These are phyloP conservation scores for Cladophialophora exuberans DNA, from an alignment of 2,329 filamentous ascomycete species.

Conservation along the genomic window DNA sequence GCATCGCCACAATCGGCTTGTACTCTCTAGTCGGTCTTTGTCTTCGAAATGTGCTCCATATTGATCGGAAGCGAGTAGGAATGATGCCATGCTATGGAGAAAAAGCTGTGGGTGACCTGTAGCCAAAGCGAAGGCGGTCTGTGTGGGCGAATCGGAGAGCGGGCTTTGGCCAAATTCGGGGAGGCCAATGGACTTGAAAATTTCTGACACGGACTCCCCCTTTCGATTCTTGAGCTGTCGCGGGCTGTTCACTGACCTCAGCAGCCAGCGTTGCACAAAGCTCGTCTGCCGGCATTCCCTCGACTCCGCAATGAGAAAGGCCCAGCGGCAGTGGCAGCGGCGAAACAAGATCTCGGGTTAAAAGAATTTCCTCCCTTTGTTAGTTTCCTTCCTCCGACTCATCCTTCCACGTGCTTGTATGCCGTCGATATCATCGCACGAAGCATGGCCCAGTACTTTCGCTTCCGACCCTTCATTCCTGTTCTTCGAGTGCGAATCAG, in stretches of 20 bases:
- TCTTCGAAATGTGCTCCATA: no score
- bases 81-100: no score
- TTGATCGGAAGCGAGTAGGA: no score
- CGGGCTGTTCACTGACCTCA: neutral
- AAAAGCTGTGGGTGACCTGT: no score
- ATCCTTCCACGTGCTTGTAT: slow-evolving; percentile 9
- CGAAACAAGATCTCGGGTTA: neutral
- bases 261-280: slow-evolving; percentile 5
- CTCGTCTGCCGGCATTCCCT: neutral
- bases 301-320: slow-evolving; percentile 11
- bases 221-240: slow-evolving; percentile 3
- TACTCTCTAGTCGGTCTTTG: no score
- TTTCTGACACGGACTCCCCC: slow-evolving; percentile 15
- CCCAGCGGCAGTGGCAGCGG: no score
- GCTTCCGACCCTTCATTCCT: slow-evolving; percentile 26
- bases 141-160: slow-evolving; percentile 13
- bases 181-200: slow-evolving; percentile 13
- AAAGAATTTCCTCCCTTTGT: neutral
- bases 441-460: slow-evolving; percentile 25
- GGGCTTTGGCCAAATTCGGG: neutral
- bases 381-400: slow-evolving; percentile 2
- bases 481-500: slow-evolving; percentile 32
- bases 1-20: no score
- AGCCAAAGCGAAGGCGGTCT: slow-evolving; percentile 11
- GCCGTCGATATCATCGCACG: neutral